phyloP scores from a whole-genome alignment of 2,329 filamentous ascomycete species.

The Arachnomyces sp. region DNA sequence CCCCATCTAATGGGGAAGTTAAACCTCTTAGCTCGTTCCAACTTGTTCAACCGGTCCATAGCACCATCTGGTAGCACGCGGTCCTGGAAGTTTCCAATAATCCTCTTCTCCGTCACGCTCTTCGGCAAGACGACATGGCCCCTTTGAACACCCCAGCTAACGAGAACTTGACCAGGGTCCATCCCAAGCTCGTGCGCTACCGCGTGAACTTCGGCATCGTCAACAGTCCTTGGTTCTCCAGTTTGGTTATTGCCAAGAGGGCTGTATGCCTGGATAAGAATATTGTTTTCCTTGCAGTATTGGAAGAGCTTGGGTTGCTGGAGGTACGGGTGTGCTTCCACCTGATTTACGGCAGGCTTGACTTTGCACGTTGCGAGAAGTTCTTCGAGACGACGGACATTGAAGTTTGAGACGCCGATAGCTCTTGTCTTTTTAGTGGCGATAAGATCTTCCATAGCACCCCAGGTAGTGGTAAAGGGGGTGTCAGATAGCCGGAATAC shows the following conservation, averaged over 20 bases:
- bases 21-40: constrained; percentile 5
- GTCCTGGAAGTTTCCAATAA: constrained; percentile 37
- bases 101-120: constrained; percentile 44
- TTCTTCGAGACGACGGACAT: constrained; percentile 22
- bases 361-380: constrained; percentile 23
- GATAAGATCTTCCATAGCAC: constrained; percentile 20
- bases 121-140: constrained; percentile 48
- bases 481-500: too few species aligned
- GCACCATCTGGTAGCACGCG: constrained; percentile 5
- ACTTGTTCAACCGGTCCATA: constrained; percentile 5
- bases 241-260: constrained; percentile 49
- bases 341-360: constrained; percentile 52
- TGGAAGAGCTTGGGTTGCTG: constrained; percentile 47
- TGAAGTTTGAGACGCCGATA: constrained; percentile 25
- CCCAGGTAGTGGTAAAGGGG: constrained; percentile 19
- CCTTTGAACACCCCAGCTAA: constrained; percentile 47
- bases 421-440: constrained; percentile 20
- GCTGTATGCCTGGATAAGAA: constrained; percentile 52
- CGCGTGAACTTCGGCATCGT: constrained; percentile 51
- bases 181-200: constrained; percentile 54
- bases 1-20: constrained; percentile 7
- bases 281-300: constrained; percentile 44
- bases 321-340: constrained; percentile 57
- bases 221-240: constrained; percentile 51
- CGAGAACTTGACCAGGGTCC: constrained; percentile 46